Base-by-base conservation (phyloP, 2,329 filamentous ascomycete genomes). In the Claviceps citrina region DNA sequence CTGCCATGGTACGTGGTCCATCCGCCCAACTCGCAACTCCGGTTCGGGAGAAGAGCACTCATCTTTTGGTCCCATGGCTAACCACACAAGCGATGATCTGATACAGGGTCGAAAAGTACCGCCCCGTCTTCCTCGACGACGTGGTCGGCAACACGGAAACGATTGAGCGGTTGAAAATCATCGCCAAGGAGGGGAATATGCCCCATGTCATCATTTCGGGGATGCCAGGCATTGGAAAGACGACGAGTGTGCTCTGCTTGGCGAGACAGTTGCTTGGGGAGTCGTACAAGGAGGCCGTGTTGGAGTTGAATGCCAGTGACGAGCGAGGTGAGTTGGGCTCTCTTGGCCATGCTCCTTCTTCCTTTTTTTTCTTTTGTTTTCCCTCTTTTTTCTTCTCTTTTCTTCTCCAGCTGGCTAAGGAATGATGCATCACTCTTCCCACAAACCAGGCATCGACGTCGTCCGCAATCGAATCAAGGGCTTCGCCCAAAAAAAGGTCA, bases 101-200 rank as follows among this genome's bases (percentile, higher is more conserved):
- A n/a, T n/a, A n/a, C n/a, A 95, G 89, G 91, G 91, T 98, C 45
- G 91, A 98, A 64, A 98, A 98, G 61, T 98, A 96, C 66, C 76
- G 91, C 30, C 91, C 91, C 1, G 73, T 93, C 39, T 93, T 93
- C 62, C 77, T 98, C 24, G 86, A 96, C 63, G 89, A 98, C 64
- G 80, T 98, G 39, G 91, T 98, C 40, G 91, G 91, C 55, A 98
- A 98, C 62, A 93, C 84, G 16, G 91, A 98, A 60, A 98, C 91
- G 1, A 86, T 98, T 52, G 89, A 96, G 61, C 82, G 91, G 41
- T 68, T 98, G 52, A 96, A 96, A 59, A 96, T 98, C 54, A 96
- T 98, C 52, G 87, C 91, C 35, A 91, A 87, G 61, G 91, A 96
- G 65, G 91, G 91, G 51, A 98, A 98, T 64, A 95, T 98, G 87